phyloP scores from a whole-genome alignment of 106 monocot species.

The Dendrobium officinale region DNA sequence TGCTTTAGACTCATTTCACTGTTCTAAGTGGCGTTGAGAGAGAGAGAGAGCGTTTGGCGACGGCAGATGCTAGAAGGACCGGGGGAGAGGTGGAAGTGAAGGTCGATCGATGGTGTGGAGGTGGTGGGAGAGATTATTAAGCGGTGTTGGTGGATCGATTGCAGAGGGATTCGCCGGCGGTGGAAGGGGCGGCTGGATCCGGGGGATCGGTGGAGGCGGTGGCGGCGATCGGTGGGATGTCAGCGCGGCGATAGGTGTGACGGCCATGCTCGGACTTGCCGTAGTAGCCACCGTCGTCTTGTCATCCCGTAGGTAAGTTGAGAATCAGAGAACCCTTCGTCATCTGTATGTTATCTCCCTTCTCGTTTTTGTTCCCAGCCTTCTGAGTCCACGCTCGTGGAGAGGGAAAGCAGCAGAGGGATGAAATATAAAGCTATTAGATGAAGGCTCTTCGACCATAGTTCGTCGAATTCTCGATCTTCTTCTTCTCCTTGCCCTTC shows the following conservation, averaged over 20 bases:
- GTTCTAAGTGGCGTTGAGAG: not conserved
- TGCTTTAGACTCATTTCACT: no score
- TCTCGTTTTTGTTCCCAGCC: not conserved
- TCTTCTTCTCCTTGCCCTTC: constrained; percentile 14
- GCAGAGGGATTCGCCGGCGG: constrained; percentile 2
- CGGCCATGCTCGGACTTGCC: constrained; percentile 78
- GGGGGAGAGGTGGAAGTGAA: not conserved
- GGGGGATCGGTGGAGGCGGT: not conserved
- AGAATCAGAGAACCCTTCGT: not conserved
- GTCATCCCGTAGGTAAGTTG: constrained; percentile 55
- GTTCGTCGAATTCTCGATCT: constrained; percentile 12
- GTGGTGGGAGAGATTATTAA: constrained; percentile 11
- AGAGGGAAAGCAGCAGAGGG: not conserved
- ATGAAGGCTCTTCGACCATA: constrained; percentile 35
- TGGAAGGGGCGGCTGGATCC: constrained; percentile 18
- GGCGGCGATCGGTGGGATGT: constrained; percentile 41
- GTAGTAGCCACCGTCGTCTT: constrained; percentile 64
- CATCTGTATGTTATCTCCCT: not conserved
- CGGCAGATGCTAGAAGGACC: not conserved
- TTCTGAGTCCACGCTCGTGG: not conserved
- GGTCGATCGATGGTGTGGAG: constrained; percentile 22
- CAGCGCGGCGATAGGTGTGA: constrained; percentile 65
- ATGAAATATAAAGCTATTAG: not conserved
- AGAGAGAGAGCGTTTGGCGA: not conserved
- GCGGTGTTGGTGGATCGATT: not conserved